phyloP scores from a whole-genome alignment of 2,329 filamentous ascomycete genomes.

The Exophiala phaeomuriformis region DNA sequence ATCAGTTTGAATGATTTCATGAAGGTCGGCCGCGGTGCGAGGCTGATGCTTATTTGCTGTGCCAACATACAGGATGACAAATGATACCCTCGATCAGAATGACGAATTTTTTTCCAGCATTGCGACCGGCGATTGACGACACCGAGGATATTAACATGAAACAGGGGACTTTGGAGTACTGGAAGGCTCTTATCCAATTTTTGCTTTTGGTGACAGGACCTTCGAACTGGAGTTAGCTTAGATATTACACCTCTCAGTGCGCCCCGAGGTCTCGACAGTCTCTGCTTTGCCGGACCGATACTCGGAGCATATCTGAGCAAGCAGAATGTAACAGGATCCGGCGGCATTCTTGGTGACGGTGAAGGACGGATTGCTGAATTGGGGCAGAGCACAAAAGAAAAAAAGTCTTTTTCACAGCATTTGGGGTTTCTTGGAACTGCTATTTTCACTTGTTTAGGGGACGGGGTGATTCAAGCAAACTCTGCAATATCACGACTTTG shows the following conservation, averaged over 20 bases:
- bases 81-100: constrained; percentile 18
- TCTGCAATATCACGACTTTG: constrained; percentile 4
- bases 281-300: neutral
- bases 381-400: constrained; percentile 6
- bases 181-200: constrained; percentile 7
- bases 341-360: neutral
- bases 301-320: neutral
- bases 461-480: constrained; percentile 1
- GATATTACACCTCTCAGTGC: constrained; percentile 12
- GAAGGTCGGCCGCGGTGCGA: constrained; percentile 2
- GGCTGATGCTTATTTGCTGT: constrained; percentile 14
- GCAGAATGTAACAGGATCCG: constrained; percentile 11
- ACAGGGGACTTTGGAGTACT: constrained; percentile 17
- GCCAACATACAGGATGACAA: constrained; percentile 11
- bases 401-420: constrained; percentile 11
- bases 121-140: constrained; percentile 19
- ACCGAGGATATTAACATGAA: constrained; percentile 15
- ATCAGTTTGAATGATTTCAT: constrained; percentile 25
- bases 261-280: neutral
- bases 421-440: neutral
- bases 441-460: constrained; percentile 1
- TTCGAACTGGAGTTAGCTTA: constrained; percentile 10
- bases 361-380: constrained; percentile 1
- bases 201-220: constrained; percentile 7
- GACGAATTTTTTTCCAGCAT: constrained; percentile 20